Base-by-base conservation (phyloP, 2,329 filamentous ascomycete genomes). In the Xylariales sp. region DNA sequence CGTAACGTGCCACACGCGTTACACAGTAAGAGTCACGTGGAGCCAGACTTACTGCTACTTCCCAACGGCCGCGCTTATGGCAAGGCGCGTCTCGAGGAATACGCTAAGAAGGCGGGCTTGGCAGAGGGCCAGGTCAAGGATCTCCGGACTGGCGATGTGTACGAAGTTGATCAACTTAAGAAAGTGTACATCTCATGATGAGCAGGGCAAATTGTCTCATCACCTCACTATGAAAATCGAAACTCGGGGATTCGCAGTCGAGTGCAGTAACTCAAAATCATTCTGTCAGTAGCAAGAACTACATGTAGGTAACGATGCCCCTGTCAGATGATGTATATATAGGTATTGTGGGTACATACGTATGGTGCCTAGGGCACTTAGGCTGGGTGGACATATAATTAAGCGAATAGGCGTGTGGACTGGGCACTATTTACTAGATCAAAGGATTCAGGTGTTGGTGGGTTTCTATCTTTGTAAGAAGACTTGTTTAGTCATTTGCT, bases 21-120 rank as follows among this genome's bases (percentile, higher is more conserved):
- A 76, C 96, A 99, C 79, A 94, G 92, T 36, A 97, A 97, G 84
- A 97, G 93, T 77, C 92, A 93, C 69, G 93, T 98, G 36, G 95
- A 97, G 77, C 89, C 89, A 53, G 94, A 98, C 77, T 87, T 96
- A 0, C 87, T 97, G 23, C 87, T 98, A 50, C 81, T 99, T 64
- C 96, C 96, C 30, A 97, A 97, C 78, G 91, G 92, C 1, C 86
- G 93, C 60, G 91, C 97, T 9, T 97, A 97, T 77, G 93, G 95
- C 23, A 86, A 89, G 65, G 88, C 91, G 64, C 85, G 91, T 58
- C 83, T 99, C 57, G 83, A 91, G 69, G 88, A 92, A 64, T 89
- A 96, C 78, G 93, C 94, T 64, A 87, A 88, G 75, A 97, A 97
- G 82, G 84, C 93, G 0, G 92, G 92, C 0, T 84, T 96, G 49